These are phyloP conservation scores for Tylopilus balloui DNA, from an alignment of 768 basidiomycete species.

Conservation along the genomic window DNA sequence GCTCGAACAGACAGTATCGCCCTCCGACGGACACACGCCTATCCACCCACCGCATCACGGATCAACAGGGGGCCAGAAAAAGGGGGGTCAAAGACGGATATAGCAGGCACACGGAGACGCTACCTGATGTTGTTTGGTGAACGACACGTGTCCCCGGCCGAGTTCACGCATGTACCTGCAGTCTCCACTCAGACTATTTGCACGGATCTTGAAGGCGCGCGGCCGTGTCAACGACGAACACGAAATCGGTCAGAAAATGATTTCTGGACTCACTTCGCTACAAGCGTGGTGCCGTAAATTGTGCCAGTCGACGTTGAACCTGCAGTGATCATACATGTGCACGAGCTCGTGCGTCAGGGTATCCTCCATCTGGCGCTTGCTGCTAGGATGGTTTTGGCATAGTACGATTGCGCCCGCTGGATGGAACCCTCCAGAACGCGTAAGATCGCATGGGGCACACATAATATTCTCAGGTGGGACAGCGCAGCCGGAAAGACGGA, in stretches of 20 bases:
- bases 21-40: constrained; percentile 89
- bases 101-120: constrained; percentile 7
- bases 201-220: constrained; percentile 72
- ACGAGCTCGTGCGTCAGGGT: constrained; percentile 91
- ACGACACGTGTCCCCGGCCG: constrained; percentile 65
- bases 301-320: constrained; percentile 89
- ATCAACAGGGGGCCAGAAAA: constrained; percentile 1
- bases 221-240: neutral
- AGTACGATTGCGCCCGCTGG: constrained; percentile 75
- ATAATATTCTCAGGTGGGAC: constrained; percentile 70
- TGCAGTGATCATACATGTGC: constrained; percentile 93
- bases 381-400: constrained; percentile 80
- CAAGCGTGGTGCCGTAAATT: constrained; percentile 94
- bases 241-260: neutral
- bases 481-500: constrained; percentile 67
- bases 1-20: constrained; percentile 76
- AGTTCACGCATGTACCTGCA: constrained; percentile 85
- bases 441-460: constrained; percentile 79
- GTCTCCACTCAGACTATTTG: constrained; percentile 91
- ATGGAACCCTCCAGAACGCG: constrained; percentile 79
- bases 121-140: constrained; percentile 95
- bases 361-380: constrained; percentile 86
- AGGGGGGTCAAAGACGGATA: constrained; percentile 11
- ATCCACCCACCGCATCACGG: constrained; percentile 2
- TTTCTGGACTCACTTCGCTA: constrained; percentile 68